A percentile compares a stretch with the other conserved stretches of the same genome.
These are phyloP conservation scores for Funneliformis caledonium DNA, from an alignment of 371 early-diverging fungal species.

Conservation along the genomic window DNA sequence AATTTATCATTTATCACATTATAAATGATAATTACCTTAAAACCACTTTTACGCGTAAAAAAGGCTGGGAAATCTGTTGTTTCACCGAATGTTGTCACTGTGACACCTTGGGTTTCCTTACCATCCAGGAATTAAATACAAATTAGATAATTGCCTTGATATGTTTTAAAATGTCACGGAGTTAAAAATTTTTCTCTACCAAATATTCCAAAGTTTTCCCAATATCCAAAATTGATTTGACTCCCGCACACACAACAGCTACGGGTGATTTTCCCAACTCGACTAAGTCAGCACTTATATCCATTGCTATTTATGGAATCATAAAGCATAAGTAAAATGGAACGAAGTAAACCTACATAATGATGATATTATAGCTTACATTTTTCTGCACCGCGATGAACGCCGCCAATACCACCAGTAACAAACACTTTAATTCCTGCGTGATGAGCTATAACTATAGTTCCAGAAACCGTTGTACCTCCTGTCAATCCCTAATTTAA, in stretches of 20 bases:
- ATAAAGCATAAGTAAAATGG: not conserved
- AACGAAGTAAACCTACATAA: not conserved
- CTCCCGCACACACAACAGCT: constrained; percentile 93
- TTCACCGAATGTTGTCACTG: constrained; percentile 78
- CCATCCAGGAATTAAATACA: constrained; percentile 3
- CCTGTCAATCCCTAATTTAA: constrained; percentile 62
- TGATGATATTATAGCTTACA: constrained; percentile 50
- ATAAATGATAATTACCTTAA: constrained; percentile 49
- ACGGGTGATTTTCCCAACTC: constrained; percentile 92
- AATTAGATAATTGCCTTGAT: not conserved
- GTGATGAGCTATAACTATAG: constrained; percentile 82
- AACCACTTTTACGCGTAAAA: constrained; percentile 79
- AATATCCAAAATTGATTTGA: constrained; percentile 92
- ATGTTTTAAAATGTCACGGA: not conserved
- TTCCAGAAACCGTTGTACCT: constrained; percentile 91
- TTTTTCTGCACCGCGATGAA: constrained; percentile 83
- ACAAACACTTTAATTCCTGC: constrained; percentile 91
- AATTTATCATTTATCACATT: too few species aligned
- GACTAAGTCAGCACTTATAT: constrained; percentile 90
- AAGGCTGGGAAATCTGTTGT: constrained; percentile 86
- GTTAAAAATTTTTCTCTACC: constrained; percentile 41
- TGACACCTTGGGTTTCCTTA: constrained; percentile 91
- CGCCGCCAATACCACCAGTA: constrained; percentile 96
- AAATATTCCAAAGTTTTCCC: constrained; percentile 87
- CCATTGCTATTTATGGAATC: constrained; percentile 59